Percentiles rank a stretch among this genome's conserved stretches.
phyloP scores from a whole-genome alignment of 2,329 filamentous ascomycete genomes.

The Ophiocordyceps camponoti-saundersi region DNA sequence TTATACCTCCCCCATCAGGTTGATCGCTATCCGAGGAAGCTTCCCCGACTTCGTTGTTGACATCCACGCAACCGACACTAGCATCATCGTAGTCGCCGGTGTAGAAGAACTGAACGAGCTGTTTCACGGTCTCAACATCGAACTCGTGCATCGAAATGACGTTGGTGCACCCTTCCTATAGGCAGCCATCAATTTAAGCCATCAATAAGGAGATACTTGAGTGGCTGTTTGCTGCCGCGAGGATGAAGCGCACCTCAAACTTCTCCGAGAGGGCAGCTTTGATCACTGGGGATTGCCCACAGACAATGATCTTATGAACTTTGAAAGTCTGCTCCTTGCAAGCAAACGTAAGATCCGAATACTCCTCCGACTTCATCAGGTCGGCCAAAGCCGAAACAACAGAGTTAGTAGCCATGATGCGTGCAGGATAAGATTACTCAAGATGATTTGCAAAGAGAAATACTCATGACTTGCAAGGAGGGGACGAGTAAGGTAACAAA shows the following conservation, averaged over 20 bases:
- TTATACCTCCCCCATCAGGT: too few relatives aligned
- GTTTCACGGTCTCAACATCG: constrained; percentile 4
- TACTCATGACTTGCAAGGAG: too few relatives aligned
- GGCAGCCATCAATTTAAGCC: background rate
- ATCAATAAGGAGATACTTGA: too few relatives aligned
- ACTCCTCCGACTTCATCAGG: constrained; percentile 4
- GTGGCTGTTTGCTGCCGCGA: too few relatives aligned
- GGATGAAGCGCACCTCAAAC: constrained; percentile 5
- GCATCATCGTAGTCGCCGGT: constrained; percentile 5
- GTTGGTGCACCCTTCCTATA: constrained; percentile 4
- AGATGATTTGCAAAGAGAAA: too few relatives aligned
- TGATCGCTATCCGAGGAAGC: too few relatives aligned
- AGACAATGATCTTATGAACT: constrained; percentile 7
- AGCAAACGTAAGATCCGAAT: constrained; percentile 6
- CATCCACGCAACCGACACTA: too few relatives aligned
- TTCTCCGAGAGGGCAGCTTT: constrained; percentile 3
- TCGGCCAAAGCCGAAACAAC: background rate
- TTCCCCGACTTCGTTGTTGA: too few relatives aligned
- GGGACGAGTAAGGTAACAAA: too few relatives aligned
- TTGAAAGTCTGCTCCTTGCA: constrained; percentile 6
- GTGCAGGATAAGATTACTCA: too few relatives aligned
- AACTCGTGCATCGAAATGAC: constrained; percentile 5
- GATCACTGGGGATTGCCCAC: constrained; percentile 6
- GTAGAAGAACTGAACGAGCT: constrained; percentile 8
- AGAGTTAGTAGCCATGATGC: background rate